Conservation (phyloP, 352 stramenopile species). For the Phytophthora ramorum region DNA sequence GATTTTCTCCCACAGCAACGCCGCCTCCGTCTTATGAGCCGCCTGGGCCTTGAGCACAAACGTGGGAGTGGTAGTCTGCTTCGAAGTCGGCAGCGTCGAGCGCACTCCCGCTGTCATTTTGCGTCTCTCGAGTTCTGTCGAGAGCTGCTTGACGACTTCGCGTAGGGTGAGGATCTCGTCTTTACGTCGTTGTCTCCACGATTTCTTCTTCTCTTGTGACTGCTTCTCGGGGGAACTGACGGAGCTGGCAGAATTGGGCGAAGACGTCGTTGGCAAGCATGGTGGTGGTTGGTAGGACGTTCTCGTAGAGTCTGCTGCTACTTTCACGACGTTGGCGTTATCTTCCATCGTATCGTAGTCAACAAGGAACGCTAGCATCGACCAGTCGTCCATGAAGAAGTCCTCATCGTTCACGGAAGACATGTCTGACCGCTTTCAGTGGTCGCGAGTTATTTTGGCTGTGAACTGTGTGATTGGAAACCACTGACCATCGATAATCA, state of each 20-base stretch:
- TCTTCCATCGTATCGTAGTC: slow-evolving; percentile 23
- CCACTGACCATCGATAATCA: neutral
- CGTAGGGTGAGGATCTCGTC: slow-evolving; percentile 25
- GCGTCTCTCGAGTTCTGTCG: slow-evolving; percentile 18
- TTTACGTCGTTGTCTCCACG: slow-evolving; percentile 33
- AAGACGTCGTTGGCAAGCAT: neutral
- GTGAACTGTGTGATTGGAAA: too few relatives aligned
- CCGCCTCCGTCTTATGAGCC: slow-evolving; percentile 12
- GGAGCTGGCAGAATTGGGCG: neutral
- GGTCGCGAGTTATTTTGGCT: too few relatives aligned
- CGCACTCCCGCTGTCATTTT: slow-evolving; percentile 27
- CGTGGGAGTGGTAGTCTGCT: neutral
- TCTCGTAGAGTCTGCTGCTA: too few relatives aligned
- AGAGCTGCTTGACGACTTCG: slow-evolving; percentile 31
- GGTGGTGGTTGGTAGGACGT: too few relatives aligned
- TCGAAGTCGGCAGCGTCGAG: slow-evolving; percentile 17
- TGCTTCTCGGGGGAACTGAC: slow-evolving; percentile 5
- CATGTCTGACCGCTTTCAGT: too few relatives aligned
- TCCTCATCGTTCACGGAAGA: slow-evolving; percentile 16
- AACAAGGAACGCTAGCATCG: slow-evolving; percentile 27
- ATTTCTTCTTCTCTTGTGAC: slow-evolving; percentile 18
- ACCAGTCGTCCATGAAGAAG: slow-evolving; percentile 34
- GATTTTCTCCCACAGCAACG: slow-evolving; percentile 29
- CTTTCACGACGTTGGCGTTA: neutral
- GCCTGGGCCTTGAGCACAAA: slow-evolving; percentile 1